These are phyloP conservation scores for Passiflora organensis DNA, from an alignment of 345 rosid genomes.

Conservation along the genomic window DNA sequence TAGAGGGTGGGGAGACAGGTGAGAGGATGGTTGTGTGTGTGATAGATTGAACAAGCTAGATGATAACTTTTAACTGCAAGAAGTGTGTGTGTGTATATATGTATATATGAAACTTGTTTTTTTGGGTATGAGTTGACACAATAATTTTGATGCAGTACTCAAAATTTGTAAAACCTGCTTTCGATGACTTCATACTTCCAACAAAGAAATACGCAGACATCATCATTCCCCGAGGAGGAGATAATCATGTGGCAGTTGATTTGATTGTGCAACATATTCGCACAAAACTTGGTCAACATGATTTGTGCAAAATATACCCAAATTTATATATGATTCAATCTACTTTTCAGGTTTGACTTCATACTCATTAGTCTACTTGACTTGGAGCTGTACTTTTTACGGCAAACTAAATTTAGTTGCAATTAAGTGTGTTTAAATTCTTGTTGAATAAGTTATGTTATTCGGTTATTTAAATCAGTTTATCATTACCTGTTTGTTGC, in stretches of 20 bases:
- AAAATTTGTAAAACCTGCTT: constrained; percentile 97
- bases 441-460: neutral
- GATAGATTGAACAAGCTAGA: no score
- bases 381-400: neutral
- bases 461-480: constrained; percentile 2
- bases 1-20: no score
- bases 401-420: neutral
- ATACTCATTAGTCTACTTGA: constrained; percentile 4
- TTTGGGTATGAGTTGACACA: constrained; percentile 11
- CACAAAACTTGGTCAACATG: constrained; percentile 96
- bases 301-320: constrained; percentile 96
- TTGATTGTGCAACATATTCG: constrained; percentile 96
- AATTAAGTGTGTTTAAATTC: neutral
- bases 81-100: no score
- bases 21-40: no score
- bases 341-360: constrained; percentile 78
- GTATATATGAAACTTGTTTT: no score
- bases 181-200: constrained; percentile 97
- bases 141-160: constrained; percentile 74
- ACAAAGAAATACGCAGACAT: constrained; percentile 99
- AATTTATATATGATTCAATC: constrained; percentile 90
- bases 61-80: no score
- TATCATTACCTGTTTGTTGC: constrained; percentile 25
- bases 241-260: constrained; percentile 97
- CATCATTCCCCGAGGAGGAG: constrained; percentile 99